Evolutionary conservation across 176 grass and related monocot species (phyloP), one percentile per base, ranked within the genome.

Genomic region (Themeda triandra): DNA sequence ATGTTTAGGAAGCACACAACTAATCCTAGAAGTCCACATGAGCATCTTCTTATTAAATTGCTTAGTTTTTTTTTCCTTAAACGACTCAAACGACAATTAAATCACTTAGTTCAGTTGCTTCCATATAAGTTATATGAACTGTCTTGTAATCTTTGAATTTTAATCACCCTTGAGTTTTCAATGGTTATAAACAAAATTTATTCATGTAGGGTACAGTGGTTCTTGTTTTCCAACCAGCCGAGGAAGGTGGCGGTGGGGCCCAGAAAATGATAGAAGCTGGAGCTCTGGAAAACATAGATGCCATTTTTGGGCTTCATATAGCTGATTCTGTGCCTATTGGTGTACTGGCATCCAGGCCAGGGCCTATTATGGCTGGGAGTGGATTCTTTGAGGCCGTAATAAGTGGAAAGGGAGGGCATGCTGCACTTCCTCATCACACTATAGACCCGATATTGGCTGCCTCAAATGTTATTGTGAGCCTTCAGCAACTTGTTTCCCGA

Each of bases 391-490:
- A 98, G 80, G 95, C 92, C 25, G 83, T 95, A 87, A 98, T 98
- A 86, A 86, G 80, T 80, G 95, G 95, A 77, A 98, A 95, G 79
- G 95, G 92, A 81, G 95, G 95, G 33, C 95, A 95, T 84, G 95
- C 92, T 77, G 95, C 92, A 46, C 88, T 95, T 87, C 95, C 95
- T 71, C 95, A 98, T 70, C 92, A 98, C 74, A 92, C 95, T 75
- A 98, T 95, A 72, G 95, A 98, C 88, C 95, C 95, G 4, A 98
- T 98, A 73, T 80, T 98, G 62, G 95, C 95, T 84, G 95, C 95
- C 37, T 98, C 95, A 82, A 93, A 90, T 98, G 95, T 95, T 67
- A 93, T 98, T 83, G 90, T 97, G 70, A 97, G 90, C 82, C 90
- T 94, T 83, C 95, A 98, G 25, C 92, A 98, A 77, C 92, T 98